Evolutionary conservation across 192 early-diverging fungal species (phyloP), one percentile per base, ranked within the genome.

Genomic region (Entophlyctis luteolus): DNA sequence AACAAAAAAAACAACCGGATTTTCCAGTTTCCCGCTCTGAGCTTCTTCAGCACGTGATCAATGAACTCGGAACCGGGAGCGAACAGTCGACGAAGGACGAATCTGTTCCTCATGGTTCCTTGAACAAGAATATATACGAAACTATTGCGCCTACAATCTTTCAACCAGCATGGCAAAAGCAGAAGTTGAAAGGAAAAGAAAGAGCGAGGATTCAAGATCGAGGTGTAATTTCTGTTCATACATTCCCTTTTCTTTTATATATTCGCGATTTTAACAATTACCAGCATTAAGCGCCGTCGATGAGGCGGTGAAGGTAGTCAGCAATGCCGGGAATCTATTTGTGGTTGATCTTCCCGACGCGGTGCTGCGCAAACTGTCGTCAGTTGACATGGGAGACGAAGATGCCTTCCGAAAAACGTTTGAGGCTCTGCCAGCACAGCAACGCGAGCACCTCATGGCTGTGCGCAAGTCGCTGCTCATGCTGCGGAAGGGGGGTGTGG

Each of bases 381-480:
- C 57, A 3, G 59, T 57, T 3, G 72, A 75, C 34, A 47, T 81
- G 5, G 31, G 31, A 25, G 72, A 70, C 34, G 79, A 81, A 67
- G 79, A 81, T 12, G 28, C n/a, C 5, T 77, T 81, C 42, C 28
- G 62, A 29, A 78, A 59, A 20, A 16, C 42, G 34, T 71, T 71
- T 32, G 76, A 77, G 3, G 42, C 47, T 0, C 56, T 67, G 3
- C 34, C 76, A 0, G 63, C 72, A n/a, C 62, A 63, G 27, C 72
- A 71, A 36, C 56, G 71, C 12, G 76, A 77, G 50, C 73, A 73
- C 33, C 33, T 71, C 5, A 35, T 29, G 5, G 36, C 54, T 5
- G 31, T 55, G 4, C 18, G 54, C 4, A 55, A 55, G 36, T 4
- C 54, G 4, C 20, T 55, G 54, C 20, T 55, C 14, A 16, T 27